These are phyloP conservation scores for Ogataea parapolymorpha DNA, from an alignment of 805 yeast genomes.

Conservation along the genomic window DNA sequence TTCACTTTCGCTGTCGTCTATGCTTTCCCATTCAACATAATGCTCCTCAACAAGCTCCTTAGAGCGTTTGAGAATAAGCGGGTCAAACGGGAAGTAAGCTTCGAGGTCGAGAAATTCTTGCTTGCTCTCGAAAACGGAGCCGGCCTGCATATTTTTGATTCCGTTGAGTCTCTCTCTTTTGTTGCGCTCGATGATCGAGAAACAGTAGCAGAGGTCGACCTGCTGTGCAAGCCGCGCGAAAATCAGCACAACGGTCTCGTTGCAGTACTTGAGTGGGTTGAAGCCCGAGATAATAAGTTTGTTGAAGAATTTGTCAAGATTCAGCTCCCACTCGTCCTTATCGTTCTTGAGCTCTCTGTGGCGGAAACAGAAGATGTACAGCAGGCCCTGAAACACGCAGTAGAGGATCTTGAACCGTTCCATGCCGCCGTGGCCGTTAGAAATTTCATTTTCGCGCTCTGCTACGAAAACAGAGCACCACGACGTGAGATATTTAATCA, in stretches of 20 bases:
- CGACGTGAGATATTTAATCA: slow-evolving; percentile 73
- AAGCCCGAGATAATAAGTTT: slow-evolving; percentile 81
- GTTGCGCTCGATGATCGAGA: slow-evolving; percentile 87
- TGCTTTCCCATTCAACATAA: slow-evolving; percentile 83
- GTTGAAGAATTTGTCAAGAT: slow-evolving; percentile 81
- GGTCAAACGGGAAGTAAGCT: slow-evolving; percentile 97
- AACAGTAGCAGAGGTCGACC: slow-evolving; percentile 88
- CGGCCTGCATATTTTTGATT: slow-evolving; percentile 25
- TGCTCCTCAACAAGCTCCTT: slow-evolving; percentile 50
- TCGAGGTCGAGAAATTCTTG: slow-evolving; percentile 87
- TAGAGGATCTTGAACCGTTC: slow-evolving; percentile 86
- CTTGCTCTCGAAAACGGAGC: slow-evolving; percentile 36
- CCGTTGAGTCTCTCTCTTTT: slow-evolving; percentile 63
- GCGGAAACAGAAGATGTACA: slow-evolving; percentile 90
- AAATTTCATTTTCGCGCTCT: slow-evolving; percentile 83
- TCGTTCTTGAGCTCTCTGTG: slow-evolving; percentile 50
- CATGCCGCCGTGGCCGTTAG: slow-evolving; percentile 67
- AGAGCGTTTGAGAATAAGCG: slow-evolving; percentile 66
- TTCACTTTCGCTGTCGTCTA: slow-evolving; percentile 45
- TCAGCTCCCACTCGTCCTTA: slow-evolving; percentile 65
- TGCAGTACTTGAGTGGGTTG: slow-evolving; percentile 91
- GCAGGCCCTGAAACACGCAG: slow-evolving; percentile 84
- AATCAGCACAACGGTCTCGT: slow-evolving; percentile 88
- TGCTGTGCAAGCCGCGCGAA: slow-evolving; percentile 91
- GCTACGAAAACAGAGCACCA: slow-evolving; percentile 81